phyloP scores from a whole-genome alignment of 768 basidiomycete genomes.

The Multifurca ochricompacta region DNA sequence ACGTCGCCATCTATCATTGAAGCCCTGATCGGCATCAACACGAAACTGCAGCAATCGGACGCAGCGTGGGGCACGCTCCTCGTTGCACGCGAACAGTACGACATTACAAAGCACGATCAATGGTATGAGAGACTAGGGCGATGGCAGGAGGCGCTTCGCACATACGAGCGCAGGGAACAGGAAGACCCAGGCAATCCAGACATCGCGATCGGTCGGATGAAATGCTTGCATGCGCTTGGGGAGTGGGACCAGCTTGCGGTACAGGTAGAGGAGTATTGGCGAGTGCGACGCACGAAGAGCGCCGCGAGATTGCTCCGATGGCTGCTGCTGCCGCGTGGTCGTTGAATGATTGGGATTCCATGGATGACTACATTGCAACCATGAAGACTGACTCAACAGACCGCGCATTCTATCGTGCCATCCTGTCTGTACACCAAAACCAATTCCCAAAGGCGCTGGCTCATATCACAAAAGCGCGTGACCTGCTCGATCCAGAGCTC shows the following conservation, averaged over 20 bases:
- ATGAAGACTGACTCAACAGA: constrained; percentile 94
- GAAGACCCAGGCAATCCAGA: constrained; percentile 72
- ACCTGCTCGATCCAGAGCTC: constrained; percentile 84
- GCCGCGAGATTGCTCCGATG: constrained; percentile 89
- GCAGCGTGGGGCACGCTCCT: constrained; percentile 96
- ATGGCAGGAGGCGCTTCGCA: constrained; percentile 89
- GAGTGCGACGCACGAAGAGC: constrained; percentile 73
- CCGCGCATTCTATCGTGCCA: constrained; percentile 92
- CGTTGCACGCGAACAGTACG: constrained; percentile 83
- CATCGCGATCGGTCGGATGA: constrained; percentile 84
- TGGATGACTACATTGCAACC: constrained; percentile 93
- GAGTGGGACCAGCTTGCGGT: constrained; percentile 91
- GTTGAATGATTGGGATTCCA: constrained; percentile 92
- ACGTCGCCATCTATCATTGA: constrained; percentile 88
- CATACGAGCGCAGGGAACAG: constrained; percentile 73
- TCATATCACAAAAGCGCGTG: constrained; percentile 90
- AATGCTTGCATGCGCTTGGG: constrained; percentile 92
- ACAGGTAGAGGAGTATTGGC: constrained; percentile 83
- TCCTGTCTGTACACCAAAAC: constrained; percentile 92
- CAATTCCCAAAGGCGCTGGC: constrained; percentile 86
- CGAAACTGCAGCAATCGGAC: constrained; percentile 92
- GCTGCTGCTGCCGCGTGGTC: constrained; percentile 98
- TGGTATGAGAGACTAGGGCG: constrained; percentile 97
- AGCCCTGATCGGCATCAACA: constrained; percentile 92
- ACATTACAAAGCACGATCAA: constrained; percentile 88